These are phyloP conservation scores for Nicotiana tomentosiformis DNA, from an alignment of 257 asterid species.

Conservation along the genomic window DNA sequence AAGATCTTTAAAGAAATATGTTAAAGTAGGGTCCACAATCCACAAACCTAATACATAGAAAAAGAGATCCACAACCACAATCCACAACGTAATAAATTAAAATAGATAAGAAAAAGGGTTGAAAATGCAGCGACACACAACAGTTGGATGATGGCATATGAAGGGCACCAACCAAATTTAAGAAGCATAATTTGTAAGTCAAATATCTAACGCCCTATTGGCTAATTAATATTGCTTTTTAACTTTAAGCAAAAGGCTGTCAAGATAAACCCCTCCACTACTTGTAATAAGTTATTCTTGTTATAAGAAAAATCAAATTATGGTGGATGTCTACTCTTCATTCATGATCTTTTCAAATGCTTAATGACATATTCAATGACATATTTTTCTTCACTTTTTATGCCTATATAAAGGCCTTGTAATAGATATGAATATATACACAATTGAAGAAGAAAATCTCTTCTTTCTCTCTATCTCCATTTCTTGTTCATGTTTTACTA, in stretches of 20 bases:
- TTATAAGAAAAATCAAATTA: too few relatives aligned
- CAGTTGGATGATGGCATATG: conserved; percentile 10
- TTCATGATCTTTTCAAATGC: too few relatives aligned
- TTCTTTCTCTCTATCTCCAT: too few relatives aligned
- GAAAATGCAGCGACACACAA: conserved; percentile 7
- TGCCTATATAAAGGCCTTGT: too few relatives aligned
- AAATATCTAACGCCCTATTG: background rate
- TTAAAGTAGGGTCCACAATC: background rate
- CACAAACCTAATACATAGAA: background rate
- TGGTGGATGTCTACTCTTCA: too few relatives aligned
- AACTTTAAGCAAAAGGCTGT: background rate
- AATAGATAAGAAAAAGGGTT: background rate
- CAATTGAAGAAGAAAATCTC: too few relatives aligned
- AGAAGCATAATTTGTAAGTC: background rate
- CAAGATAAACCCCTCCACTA: conserved; percentile 2
- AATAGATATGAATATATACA: too few relatives aligned
- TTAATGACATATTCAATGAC: too few relatives aligned
- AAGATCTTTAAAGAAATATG: background rate
- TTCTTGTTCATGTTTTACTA: too few relatives aligned
- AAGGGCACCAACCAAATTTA: background rate
- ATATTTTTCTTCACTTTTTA: too few relatives aligned
- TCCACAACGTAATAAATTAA: background rate
- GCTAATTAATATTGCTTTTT: background rate
- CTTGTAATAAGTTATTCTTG: background rate
- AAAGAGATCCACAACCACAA: background rate